Base-by-base conservation (phyloP, 2,329 filamentous ascomycete genomes). In the Penicillium frequentans region DNA sequence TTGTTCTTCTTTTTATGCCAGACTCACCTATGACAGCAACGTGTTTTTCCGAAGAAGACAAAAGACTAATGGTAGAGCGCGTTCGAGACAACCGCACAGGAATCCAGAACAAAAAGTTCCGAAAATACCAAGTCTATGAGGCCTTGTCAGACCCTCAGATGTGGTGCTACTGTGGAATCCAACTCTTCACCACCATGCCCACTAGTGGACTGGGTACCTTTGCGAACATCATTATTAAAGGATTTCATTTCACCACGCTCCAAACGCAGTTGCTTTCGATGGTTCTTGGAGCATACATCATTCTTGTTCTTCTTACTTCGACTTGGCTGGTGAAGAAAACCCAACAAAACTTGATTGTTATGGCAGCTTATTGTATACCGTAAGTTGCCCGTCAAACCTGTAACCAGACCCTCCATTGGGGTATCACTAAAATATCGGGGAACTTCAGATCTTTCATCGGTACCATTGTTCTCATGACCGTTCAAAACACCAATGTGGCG, bases 241-340 rank as follows among this genome's bases (percentile, higher is more conserved):
- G 80, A n/a, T 86, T 92, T 57, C 75, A 86, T 0, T 93, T 91
- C 66, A 81, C 76, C 0, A 76, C 78, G 0, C 77, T 91, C 6
- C 76, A 92, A 71, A 90, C 88, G 0, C 89, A 91, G 73, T 77
- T 93, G 1, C 76, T 93, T 23, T 83, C 87, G 42, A 75, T 92
- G 87, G 89, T 91, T 0, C 78, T 90, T 0, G 89, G 89, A 7
- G 84, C 83, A 43, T 89, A 89, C 63, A 90, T 91, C 64, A 90
- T 92, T 59, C 77, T 87, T 48, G 83, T 91, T 3, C 78, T 92
- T 1, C 75, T 91, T 24, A 77, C 77, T 0, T 89, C 87, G 0
- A 82, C 85, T 0, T 91, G 82, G 81, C 67, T 91, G 3, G 86
- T 87, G 14, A 88, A 86, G 74, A 88, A 82, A 71, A 87, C 81